Evolutionary conservation across 495 filamentous ascomycete species (phyloP).

Genomic region (Sphaerosporella brunnea): DNA sequence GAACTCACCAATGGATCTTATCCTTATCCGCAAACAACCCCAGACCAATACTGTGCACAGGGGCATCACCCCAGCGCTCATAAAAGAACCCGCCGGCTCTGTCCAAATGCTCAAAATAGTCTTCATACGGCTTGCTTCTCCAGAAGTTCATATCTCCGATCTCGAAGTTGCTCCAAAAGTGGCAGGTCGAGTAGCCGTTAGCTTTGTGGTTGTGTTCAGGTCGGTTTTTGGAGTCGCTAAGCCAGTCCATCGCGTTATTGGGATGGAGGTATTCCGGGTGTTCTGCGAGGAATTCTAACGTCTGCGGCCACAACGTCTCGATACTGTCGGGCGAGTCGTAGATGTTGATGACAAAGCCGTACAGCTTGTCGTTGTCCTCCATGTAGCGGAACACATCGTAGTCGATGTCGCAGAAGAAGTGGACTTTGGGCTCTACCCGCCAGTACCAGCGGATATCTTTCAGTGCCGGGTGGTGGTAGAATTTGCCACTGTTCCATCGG

Average conservation of each 20-base stretch:
- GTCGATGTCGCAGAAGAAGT: slow-evolving; percentile 98
- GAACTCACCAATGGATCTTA: slow-evolving; percentile 82
- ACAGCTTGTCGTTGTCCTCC: slow-evolving; percentile 93
- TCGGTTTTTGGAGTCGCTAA: slow-evolving; percentile 57
- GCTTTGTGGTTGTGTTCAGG: slow-evolving; percentile 64
- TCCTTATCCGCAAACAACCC: slow-evolving; percentile 79
- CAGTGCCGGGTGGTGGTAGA: slow-evolving; percentile 90
- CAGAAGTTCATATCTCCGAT: slow-evolving; percentile 92
- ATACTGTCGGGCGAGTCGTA: slow-evolving; percentile 81
- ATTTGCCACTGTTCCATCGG: slow-evolving; percentile 94
- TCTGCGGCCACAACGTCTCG: slow-evolving; percentile 86
- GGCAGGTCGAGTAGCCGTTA: slow-evolving; percentile 94
- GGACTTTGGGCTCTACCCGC: slow-evolving; percentile 96
- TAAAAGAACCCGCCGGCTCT: slow-evolving; percentile 95
- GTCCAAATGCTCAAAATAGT: slow-evolving; percentile 93
- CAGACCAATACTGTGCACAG: slow-evolving; percentile 89
- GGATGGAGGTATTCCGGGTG: slow-evolving; percentile 65
- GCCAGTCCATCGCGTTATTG: slow-evolving; percentile 75
- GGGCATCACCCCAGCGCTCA: slow-evolving; percentile 96
- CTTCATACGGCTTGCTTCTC: slow-evolving; percentile 75
- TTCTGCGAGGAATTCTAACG: slow-evolving; percentile 64
- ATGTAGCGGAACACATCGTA: slow-evolving; percentile 99
- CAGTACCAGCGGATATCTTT: slow-evolving; percentile 78
- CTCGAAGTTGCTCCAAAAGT: slow-evolving; percentile 99
- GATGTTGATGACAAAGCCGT: slow-evolving; percentile 96